These are phyloP conservation scores for Heritiera fomes DNA, from an alignment of 345 rosid genomes.

Conservation along the genomic window DNA sequence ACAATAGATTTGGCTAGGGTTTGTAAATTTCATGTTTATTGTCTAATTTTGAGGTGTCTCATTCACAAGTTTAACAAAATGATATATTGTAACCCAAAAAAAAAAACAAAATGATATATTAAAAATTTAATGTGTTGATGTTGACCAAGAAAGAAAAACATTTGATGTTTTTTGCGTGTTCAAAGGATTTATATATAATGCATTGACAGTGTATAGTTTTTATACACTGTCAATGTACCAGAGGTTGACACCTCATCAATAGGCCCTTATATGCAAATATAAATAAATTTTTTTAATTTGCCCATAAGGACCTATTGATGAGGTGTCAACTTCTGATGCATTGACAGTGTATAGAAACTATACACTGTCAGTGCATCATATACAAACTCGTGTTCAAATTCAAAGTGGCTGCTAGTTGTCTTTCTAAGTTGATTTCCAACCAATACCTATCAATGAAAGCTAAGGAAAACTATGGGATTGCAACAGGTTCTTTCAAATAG, in stretches of 20 bases:
- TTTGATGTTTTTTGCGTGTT: neutral
- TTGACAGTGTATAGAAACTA: no score
- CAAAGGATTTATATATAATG: no score
- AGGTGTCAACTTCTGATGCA: no score
- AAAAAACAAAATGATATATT: neutral
- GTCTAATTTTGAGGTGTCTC: neutral
- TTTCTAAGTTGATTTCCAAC: neutral
- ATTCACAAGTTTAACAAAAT: neutral
- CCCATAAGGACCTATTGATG: no score
- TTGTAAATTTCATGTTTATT: neutral
- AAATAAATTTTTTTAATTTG: no score
- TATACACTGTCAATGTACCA: no score
- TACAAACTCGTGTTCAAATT: neutral
- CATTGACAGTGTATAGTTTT: no score
- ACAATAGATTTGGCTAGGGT: neutral
- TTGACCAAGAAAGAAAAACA: neutral
- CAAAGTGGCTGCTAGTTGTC: slow-evolving; percentile 10
- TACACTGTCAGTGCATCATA: no score
- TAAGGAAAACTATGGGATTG: no score
- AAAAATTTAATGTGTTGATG: neutral
- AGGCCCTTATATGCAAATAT: no score
- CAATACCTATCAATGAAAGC: neutral
- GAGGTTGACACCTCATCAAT: no score
- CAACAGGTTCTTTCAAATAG: neutral
- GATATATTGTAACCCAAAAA: no score